Evolutionary conservation across 441 rosid species (phyloP), one percentile per base, ranked within the genome.

Genomic region (Pelargonium citronellum): DNA sequence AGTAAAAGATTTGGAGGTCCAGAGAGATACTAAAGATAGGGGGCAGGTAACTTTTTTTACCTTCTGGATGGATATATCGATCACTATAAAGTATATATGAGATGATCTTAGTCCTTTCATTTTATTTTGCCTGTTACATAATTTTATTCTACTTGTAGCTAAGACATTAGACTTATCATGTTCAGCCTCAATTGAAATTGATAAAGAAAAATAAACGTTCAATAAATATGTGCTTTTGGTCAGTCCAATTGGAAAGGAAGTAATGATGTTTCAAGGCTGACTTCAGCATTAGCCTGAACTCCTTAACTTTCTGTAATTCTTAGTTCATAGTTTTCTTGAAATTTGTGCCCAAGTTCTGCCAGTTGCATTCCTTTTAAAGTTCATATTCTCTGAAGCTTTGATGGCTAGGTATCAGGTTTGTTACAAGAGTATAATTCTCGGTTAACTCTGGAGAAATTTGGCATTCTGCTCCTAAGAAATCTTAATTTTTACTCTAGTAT

Each of bases 1-100:
- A 68, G 92, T 95, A 24, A 95, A 95, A 75, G 97, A 95, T 81
- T 78, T 95, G 81, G 88, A 79, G 63, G 72, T 95, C 78, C 98
- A 92, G 74, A 90, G 96, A 78, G 99, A 96, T 73, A 91, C 72
- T 58, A 96, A 91, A 87, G 17, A 89, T 76, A 79, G 99, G 61
- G 98, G 99, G 39, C 88, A 89, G 89, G 98, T 92, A 66, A 76
- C n/a, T 11, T 13, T 22, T 24, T 24, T 61, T 17, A 24, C 39
- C 65, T 24, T 10, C 34, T 60, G 64, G 65, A 22, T 22, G 55
- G 2, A 61, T 16, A 7, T 24, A 2, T 61, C 64, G 1, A 30
- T 22, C 27, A 24, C 27, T 37, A 37, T 37, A 60, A 61, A 61
- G 6, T 30, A 30, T 30, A 30, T 30, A 30, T 30, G 37, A 20